Evolutionary conservation across 257 asterid species (phyloP).

Genomic region (Striga asiatica): DNA sequence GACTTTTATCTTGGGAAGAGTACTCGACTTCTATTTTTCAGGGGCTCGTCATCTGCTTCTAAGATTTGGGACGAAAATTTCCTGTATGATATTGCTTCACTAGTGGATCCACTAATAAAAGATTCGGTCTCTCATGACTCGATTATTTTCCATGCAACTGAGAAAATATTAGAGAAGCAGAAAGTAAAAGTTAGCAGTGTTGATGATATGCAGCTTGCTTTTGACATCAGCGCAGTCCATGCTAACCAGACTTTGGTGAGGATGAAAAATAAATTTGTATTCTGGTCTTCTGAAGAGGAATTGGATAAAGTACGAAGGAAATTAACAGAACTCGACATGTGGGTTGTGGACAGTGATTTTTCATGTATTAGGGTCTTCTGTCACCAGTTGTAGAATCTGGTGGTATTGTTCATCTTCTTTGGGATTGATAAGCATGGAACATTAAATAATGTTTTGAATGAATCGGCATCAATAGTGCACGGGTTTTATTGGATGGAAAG

Average conservation of each 20-base stretch:
- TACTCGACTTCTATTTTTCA: conserved; percentile 29
- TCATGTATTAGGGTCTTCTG: conserved; percentile 73
- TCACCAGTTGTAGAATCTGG: conserved; percentile 38
- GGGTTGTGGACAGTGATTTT: conserved; percentile 63
- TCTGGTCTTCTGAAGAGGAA: conserved; percentile 46
- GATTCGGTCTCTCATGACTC: conserved; percentile 23
- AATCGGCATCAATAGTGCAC: background rate
- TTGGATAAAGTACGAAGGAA: conserved; percentile 34
- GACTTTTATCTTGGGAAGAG: conserved; percentile 47
- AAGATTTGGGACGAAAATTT: conserved; percentile 44
- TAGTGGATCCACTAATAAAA: conserved; percentile 24
- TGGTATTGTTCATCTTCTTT: background rate
- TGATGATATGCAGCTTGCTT: conserved; percentile 44
- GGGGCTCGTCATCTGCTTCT: conserved; percentile 52
- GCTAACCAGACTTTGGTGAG: conserved; percentile 26
- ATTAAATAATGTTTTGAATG: background rate
- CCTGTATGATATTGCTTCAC: conserved; percentile 25
- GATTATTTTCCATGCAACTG: conserved; percentile 31
- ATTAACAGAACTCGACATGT: conserved; percentile 38
- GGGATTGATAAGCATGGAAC: background rate
- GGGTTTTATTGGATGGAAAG: too few relatives aligned
- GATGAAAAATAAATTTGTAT: conserved; percentile 29
- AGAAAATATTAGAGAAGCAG: conserved; percentile 41
- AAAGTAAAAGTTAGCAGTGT: conserved; percentile 22
- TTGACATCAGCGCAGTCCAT: conserved; percentile 22